phyloP scores from a whole-genome alignment of 2,329 filamentous ascomycete species.

The Chalaropsis ovoidea region DNA sequence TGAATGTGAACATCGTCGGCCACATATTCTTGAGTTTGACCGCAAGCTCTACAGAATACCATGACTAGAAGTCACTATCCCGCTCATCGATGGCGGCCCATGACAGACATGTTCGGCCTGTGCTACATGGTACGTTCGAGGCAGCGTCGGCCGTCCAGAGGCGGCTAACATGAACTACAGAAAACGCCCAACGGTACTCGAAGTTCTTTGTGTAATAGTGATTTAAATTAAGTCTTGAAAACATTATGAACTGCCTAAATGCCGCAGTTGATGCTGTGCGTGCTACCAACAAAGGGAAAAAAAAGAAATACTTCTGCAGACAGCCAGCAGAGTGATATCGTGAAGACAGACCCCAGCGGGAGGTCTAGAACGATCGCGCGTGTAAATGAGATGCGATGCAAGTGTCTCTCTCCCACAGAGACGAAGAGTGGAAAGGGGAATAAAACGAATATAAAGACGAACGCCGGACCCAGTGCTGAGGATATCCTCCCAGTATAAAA shows the following conservation, averaged over 20 bases:
- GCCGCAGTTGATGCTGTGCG: not conserved
- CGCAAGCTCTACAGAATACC: no score
- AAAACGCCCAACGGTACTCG: not conserved
- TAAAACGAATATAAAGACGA: not conserved
- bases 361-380: not conserved
- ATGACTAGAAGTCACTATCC: no score
- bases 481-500: slow-evolving; percentile 2
- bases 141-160: no score
- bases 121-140: no score
- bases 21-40: no score
- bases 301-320: not conserved
- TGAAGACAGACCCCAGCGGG: not conserved
- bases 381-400: not conserved
- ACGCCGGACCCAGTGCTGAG: slow-evolving; percentile 12
- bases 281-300: slow-evolving; percentile 7
- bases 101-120: no score
- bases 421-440: not conserved
- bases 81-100: no score
- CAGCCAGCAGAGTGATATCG: not conserved
- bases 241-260: slow-evolving; percentile 8
- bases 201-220: not conserved
- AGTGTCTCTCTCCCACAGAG: not conserved
- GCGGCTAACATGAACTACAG: not conserved
- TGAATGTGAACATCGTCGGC: no score
- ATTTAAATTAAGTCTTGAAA: slow-evolving; percentile 15